Conservation (phyloP, 352 stramenopile genomes). For the Phytophthora pisi region DNA sequence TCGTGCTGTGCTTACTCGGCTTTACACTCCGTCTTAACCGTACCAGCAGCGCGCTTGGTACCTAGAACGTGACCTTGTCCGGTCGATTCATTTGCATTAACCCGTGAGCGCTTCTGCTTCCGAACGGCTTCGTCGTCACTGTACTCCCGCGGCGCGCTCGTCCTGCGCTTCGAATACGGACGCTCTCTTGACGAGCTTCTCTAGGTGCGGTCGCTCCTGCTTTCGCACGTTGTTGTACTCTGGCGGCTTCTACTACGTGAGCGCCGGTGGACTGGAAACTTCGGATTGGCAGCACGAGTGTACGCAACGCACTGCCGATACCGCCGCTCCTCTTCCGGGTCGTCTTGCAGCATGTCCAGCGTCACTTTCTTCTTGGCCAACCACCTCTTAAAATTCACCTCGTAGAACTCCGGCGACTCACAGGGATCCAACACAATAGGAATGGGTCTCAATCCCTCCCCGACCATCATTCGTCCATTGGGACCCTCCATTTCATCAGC, state of each 20-base stretch:
- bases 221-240: no score
- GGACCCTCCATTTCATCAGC: not conserved
- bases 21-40: not conserved
- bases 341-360: not conserved
- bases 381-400: conserved; percentile 2
- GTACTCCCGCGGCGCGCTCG: no score
- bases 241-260: not conserved
- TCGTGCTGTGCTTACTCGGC: not conserved
- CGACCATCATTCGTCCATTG: not conserved
- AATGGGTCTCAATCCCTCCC: not conserved
- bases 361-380: not conserved
- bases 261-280: no score
- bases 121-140: no score
- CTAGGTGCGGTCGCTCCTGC: no score
- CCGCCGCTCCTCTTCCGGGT: conserved; percentile 3
- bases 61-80: no score
- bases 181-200: no score
- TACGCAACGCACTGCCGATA: conserved; percentile 3
- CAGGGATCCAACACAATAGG: not conserved
- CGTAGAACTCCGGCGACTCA: not conserved
- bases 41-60: not conserved
- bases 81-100: no score
- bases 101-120: no score
- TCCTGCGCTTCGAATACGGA: no score
- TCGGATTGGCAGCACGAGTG: not conserved